Conservation (phyloP, 2,329 filamentous ascomycete genomes). For the Sporothrix variecibatus region DNA sequence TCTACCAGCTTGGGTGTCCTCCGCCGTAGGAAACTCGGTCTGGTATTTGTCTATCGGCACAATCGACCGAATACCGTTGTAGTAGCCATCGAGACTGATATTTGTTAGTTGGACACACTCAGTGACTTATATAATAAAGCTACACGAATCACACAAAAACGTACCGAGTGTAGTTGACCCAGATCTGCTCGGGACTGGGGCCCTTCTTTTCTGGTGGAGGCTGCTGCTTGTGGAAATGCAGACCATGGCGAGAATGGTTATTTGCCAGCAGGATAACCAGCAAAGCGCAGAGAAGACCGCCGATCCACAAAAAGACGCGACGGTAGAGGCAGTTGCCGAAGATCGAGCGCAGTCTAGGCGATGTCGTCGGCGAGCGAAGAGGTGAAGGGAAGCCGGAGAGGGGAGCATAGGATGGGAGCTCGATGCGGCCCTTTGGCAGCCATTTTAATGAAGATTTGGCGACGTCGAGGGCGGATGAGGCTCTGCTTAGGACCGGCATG, state of each 20-base stretch:
- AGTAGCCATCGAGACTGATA: slow-evolving; percentile 74
- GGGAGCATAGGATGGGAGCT: slow-evolving; percentile 27
- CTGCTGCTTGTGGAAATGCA: slow-evolving; percentile 32
- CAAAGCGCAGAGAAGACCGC: slow-evolving; percentile 37
- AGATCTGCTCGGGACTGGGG: slow-evolving; percentile 36
- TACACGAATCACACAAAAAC: slow-evolving; percentile 30
- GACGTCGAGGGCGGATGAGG: slow-evolving; percentile 28
- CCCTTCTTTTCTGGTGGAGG: slow-evolving; percentile 35
- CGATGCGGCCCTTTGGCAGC: slow-evolving; percentile 25
- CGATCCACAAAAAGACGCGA: slow-evolving; percentile 53
- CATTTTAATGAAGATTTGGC: slow-evolving; percentile 29
- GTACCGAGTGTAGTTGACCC: slow-evolving; percentile 49
- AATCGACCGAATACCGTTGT: slow-evolving; percentile 72
- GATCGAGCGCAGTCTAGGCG: slow-evolving; percentile 37
- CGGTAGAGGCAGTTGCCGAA: slow-evolving; percentile 56
- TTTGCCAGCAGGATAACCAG: slow-evolving; percentile 34
- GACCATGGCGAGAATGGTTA: slow-evolving; percentile 29
- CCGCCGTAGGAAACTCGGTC: slow-evolving; percentile 69
- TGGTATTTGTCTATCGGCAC: slow-evolving; percentile 64
- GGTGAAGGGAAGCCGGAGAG: slow-evolving; percentile 15
- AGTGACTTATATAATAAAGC: too few relatives aligned
- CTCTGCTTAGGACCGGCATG: slow-evolving; percentile 29
- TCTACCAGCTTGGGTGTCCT: slow-evolving; percentile 28
- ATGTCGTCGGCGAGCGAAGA: not conserved
- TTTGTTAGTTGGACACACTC: not conserved